Evolutionary conservation across 208 protist species (phyloP), one percentile per base, ranked within the genome.

Genomic region (Leptomonas pyrrhocoris): DNA sequence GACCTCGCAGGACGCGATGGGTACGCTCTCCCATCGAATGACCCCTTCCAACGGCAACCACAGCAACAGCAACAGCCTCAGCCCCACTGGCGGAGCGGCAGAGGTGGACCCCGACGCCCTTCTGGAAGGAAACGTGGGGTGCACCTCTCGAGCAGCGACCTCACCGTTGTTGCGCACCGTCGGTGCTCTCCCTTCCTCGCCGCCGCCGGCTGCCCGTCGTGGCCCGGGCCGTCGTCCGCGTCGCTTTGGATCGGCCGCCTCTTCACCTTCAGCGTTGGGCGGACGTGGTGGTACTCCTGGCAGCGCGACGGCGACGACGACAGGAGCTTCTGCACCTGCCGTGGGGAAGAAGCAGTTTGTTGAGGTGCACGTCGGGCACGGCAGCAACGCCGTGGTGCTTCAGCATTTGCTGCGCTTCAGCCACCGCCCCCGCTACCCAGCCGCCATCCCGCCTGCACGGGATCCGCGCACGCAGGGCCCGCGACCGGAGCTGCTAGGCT

Each of bases 331-430:
- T 53, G 38, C 40, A 2, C 59, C 30, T 40, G 45, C 48, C 19
- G 36, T 31, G 0, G 68, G 21, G 38, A 62, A 49, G n/a, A 51
- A 55, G 19, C 58, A 57, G 18, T 36, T 74, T 21, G 49, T 54
- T 11, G 61, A 68, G 71, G 62, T 76, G 43, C 71, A 76, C 56
- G 62, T 68, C 11, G 78, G 77, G 16, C 68, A 74, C 46, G 71
- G 72, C 45, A 54, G 61, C 78, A 82, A 87, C 64, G 77, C 87
- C 28, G 83, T 93, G 46, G 73, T 82, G 27, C 73, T 95, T 34
- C 79, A 70, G n/a, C 90, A 95, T 50, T 43, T 90, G 28, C 78
- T 95, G 63, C 87, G 90, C 40, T 95, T 95, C 51, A 93, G 87
- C 36, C 87, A 93, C 62, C 86, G 90, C 13, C 74, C 73, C 11